Base-by-base conservation (phyloP, 176 grass and related monocot genomes). In the Leersia perrieri region DNA sequence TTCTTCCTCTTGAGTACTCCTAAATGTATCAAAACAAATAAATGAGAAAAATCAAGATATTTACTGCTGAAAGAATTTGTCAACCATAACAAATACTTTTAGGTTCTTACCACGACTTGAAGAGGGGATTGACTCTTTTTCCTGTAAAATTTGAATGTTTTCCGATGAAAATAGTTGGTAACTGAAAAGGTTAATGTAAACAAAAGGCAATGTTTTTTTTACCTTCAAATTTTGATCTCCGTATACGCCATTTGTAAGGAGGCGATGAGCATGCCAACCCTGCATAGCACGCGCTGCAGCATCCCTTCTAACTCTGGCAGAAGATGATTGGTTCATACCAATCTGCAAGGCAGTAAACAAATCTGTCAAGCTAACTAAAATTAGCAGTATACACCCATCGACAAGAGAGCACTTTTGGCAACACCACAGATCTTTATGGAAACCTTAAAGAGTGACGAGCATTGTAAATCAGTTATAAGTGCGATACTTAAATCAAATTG, bases 241-340 rank as follows among this genome's bases (percentile, higher is more conserved):
- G 78, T 91, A 84, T 35, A 85, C 80, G 25, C 83, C 89, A 70
- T 96, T 99, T 76, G 84, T 80, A 79, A 94, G 74, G 58, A 92
- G 76, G 4, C 87, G 91, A 12, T 99, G 91, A 30, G 93, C 92
- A 77, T 96, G 91, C 97, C 93, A 99, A 70, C 93, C 91, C 68
- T 92, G 91, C 97, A 99, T 99, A 77, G 97, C 97, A 49, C 93
- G 87, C 1, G 87, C 82, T 61, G 93, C 97, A 83, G 93, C 89
- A 85, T 96, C 93, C 72, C 97, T 90, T 86, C 97, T 93, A 49
- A 91, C 83, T 84, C 97, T 99, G 22, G 87, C 89, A 34, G 93
- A 96, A 75, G 88, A 92, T 74, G 88, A 89, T 55, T 81, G 49
- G 81, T 96, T 92, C 68, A 71, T 61, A 34, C 13, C 70, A 69